A percentile compares a stretch with the other conserved stretches of the same genome.
These are phyloP conservation scores for Pythium volutum DNA, from an alignment of 352 stramenopile genomes.

Conservation along the genomic window DNA sequence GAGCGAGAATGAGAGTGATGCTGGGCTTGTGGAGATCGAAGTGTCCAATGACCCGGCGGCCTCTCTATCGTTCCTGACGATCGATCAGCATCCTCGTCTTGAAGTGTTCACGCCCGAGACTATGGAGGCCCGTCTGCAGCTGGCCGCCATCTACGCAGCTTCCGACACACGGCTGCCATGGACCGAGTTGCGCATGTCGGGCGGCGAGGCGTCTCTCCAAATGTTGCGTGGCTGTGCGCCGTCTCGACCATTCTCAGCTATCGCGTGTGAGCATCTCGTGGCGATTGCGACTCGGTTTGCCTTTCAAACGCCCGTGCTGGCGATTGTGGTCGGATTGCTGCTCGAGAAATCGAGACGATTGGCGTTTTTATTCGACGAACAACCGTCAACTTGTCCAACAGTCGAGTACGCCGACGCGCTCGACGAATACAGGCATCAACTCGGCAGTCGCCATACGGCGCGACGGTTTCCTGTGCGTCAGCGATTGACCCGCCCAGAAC, in stretches of 20 bases:
- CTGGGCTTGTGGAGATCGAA: conserved; percentile 23
- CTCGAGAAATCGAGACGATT: conserved; percentile 22
- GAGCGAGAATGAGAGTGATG: not conserved
- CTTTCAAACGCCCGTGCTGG: conserved; percentile 9
- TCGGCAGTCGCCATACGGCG: not conserved
- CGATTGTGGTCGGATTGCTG: conserved; percentile 6
- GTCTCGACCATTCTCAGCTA: conserved; percentile 28
- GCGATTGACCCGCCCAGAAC: conserved; percentile 5
- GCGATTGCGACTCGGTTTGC: conserved; percentile 1
- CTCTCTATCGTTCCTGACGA: not conserved
- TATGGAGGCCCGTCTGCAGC: conserved; percentile 34
- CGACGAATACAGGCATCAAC: conserved; percentile 20
- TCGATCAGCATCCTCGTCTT: conserved; percentile 34
- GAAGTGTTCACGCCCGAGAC: conserved; percentile 34
- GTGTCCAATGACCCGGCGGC: conserved; percentile 8
- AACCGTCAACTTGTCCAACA: not conserved
- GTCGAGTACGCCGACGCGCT: conserved; percentile 16
- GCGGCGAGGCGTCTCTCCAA: conserved; percentile 39
- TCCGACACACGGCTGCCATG: conserved; percentile 30
- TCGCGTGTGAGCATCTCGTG: conserved; percentile 2
- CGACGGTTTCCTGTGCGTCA: conserved; percentile 3
- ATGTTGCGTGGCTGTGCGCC: conserved; percentile 38
- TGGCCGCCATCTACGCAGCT: conserved; percentile 37
- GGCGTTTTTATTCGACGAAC: conserved; percentile 34
- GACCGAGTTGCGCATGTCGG: conserved; percentile 41